Conservation (phyloP, 1,139 yeast species). For the Candida frijolesensis region DNA sequence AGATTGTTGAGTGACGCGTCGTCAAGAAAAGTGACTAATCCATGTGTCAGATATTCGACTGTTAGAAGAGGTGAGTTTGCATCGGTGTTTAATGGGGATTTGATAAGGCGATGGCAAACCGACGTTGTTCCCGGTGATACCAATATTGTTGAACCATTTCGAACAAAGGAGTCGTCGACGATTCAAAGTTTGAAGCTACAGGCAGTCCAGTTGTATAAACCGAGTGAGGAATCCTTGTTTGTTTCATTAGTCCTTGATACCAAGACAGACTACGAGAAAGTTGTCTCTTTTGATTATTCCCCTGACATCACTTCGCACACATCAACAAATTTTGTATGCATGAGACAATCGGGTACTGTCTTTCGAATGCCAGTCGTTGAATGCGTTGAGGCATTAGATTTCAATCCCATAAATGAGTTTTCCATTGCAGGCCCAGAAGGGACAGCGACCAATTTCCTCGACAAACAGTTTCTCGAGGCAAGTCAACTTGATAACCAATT, state of each 20-base stretch:
- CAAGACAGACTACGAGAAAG: conserved; percentile 76
- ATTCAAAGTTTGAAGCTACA: conserved; percentile 36
- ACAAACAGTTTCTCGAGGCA: conserved; percentile 11
- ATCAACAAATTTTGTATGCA: conserved; percentile 69
- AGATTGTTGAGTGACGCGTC: conserved; percentile 67
- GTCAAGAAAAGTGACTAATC: conserved; percentile 60
- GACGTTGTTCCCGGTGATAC: conserved; percentile 55
- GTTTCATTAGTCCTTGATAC: conserved; percentile 78
- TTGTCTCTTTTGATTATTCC: conserved; percentile 81
- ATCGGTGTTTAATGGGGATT: conserved; percentile 76
- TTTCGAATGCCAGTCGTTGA: conserved; percentile 78
- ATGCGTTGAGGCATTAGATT: conserved; percentile 62
- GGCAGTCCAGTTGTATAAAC: conserved; percentile 38
- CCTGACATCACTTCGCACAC: conserved; percentile 52
- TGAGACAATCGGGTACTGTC: conserved; percentile 87
- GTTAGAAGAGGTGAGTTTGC: conserved; percentile 74
- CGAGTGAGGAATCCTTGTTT: conserved; percentile 58
- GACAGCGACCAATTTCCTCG: conserved; percentile 43
- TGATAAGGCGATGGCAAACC: conserved; percentile 80
- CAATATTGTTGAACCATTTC: conserved; percentile 2
- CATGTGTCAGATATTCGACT: conserved; percentile 72
- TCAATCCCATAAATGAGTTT: conserved; percentile 74
- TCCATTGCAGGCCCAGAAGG: conserved; percentile 69
- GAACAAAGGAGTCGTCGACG: conserved; percentile 10
- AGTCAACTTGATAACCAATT: conserved; percentile 7